Evolutionary conservation across 73 alveolate species (phyloP), one percentile per base, ranked within the genome.

Genomic region (Paramecium primaurelia): DNA sequence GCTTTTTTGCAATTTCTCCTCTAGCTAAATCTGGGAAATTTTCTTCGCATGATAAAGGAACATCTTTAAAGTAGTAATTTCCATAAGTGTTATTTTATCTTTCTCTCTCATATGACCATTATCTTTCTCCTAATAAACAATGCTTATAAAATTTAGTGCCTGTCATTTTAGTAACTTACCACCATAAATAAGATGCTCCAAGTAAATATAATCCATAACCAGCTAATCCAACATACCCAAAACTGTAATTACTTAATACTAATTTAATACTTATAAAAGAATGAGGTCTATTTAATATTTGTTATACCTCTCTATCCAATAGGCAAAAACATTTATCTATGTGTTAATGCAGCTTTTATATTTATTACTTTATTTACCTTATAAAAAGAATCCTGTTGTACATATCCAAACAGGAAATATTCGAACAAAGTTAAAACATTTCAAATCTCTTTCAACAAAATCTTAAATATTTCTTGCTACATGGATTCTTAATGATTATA

Each of bases 31-130:
- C 94, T 26, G 75, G 86, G 83, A 71, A 89, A 73, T 89, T 77
- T 73, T 89, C 94, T 73, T 89, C 94, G 26, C 92, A 77, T 59
- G 94, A 89, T 71, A 89, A 71, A 45, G 94, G 94, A 42, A 68
- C 91, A 71, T 89, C 94, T 77, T 89, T 89, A 75, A 89, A 89
- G 54, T 71, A 89, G 91, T 89, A 89, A 34, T 71, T 49, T 25
- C 94, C 94, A 25, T 71, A 71, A 11, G 92, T 49, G 88, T 58
- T 58, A 51, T 89, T 89, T 71, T 89, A 64, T 89, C 92, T 89
- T 49, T 89, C 94, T 37, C 75, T 77, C 51, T 89, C 94, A 42
- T 47, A 89, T 40, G 40, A 40, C 94, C 94, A 89, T 89, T 89
- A 7, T 89, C 94, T 89, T 89, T 89, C 94, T 32, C 88, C 92